A percentile compares a stretch with the other conserved stretches of the same genome.
Conservation (phyloP, 192 early-diverging fungal species). For the Kickxella alabastrina region DNA sequence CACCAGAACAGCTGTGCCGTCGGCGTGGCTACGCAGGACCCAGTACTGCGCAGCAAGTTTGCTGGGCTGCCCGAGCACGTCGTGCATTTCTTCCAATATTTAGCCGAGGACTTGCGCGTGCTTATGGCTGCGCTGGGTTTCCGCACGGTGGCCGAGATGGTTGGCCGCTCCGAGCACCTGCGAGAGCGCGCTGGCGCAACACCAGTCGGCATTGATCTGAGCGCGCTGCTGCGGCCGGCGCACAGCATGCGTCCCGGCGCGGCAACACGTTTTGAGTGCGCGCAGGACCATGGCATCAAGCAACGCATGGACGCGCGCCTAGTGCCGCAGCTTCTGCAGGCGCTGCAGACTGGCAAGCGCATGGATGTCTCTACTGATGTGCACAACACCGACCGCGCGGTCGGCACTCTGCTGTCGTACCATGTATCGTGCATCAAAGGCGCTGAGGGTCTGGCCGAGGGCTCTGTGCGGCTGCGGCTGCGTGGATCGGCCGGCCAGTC, state of each 20-base stretch:
- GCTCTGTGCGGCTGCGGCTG: conserved; percentile 82
- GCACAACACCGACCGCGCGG: conserved; percentile 92
- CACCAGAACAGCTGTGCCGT: conserved; percentile 95
- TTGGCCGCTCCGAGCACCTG: conserved; percentile 86
- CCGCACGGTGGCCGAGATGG: conserved; percentile 93
- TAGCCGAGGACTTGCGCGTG: conserved; percentile 87
- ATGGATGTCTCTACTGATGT: conserved; percentile 64
- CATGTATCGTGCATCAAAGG: conserved; percentile 76
- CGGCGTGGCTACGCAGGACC: conserved; percentile 97
- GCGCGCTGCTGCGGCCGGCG: conserved; percentile 84
- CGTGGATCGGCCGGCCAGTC: conserved; percentile 95
- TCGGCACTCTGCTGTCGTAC: conserved; percentile 91
- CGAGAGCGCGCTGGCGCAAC: conserved; percentile 69
- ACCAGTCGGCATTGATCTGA: no score
- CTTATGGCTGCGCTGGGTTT: conserved; percentile 95
- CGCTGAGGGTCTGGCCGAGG: conserved; percentile 77
- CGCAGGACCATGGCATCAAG: conserved; percentile 88
- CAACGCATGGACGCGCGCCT: conserved; percentile 83
- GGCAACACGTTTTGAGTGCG: conserved; percentile 72
- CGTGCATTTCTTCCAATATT: conserved; percentile 97
- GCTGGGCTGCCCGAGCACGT: conserved; percentile 94
- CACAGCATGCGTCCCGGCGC: conserved; percentile 82
- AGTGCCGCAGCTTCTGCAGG: conserved; percentile 76
- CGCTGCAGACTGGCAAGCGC: conserved; percentile 56
- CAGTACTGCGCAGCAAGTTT: conserved; percentile 89